A percentile compares a stretch with the other conserved stretches of the same genome.
phyloP scores from a whole-genome alignment of 768 basidiomycete species.

The Leccinum pellstonianum region DNA sequence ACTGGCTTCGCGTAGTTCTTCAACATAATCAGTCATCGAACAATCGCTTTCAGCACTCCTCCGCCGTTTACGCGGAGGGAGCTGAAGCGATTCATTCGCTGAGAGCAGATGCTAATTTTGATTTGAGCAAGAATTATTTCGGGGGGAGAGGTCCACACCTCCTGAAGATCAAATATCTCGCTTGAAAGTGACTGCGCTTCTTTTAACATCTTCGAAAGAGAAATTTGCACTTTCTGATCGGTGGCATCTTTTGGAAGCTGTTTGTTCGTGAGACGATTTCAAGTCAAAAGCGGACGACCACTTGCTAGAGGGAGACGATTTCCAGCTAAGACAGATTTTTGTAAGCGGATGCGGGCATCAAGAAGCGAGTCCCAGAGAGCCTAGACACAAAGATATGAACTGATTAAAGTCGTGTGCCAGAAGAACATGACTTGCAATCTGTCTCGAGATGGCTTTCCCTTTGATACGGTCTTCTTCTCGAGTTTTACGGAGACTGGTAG shows the following conservation, averaged over 20 bases:
- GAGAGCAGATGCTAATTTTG: slow-evolving; percentile 43
- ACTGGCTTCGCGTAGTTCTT: slow-evolving; percentile 43
- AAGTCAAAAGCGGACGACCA: slow-evolving; percentile 9
- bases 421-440: slow-evolving; percentile 60
- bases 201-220: slow-evolving; percentile 52
- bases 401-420: neutral
- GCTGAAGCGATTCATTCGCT: slow-evolving; percentile 45
- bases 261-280: slow-evolving; percentile 15
- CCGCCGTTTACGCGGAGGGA: slow-evolving; percentile 59
- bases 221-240: slow-evolving; percentile 41
- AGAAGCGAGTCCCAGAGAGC: slow-evolving; percentile 82
- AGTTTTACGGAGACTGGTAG: slow-evolving; percentile 53
- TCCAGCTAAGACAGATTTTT: slow-evolving; percentile 69
- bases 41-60: slow-evolving; percentile 34
- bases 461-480: slow-evolving; percentile 75
- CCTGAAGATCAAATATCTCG: slow-evolving; percentile 67
- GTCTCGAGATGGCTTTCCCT: slow-evolving; percentile 78
- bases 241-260: slow-evolving; percentile 34
- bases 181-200: slow-evolving; percentile 63
- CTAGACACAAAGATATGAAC: slow-evolving; percentile 39
- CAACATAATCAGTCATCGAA: slow-evolving; percentile 11
- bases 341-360: slow-evolving; percentile 88
- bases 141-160: slow-evolving; percentile 41
- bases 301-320: slow-evolving; percentile 68
- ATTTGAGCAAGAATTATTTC: slow-evolving; percentile 15